Evolutionary conservation across 2,329 filamentous ascomycete genomes (phyloP).

Genomic region (Stachybotrys echinatus): DNA sequence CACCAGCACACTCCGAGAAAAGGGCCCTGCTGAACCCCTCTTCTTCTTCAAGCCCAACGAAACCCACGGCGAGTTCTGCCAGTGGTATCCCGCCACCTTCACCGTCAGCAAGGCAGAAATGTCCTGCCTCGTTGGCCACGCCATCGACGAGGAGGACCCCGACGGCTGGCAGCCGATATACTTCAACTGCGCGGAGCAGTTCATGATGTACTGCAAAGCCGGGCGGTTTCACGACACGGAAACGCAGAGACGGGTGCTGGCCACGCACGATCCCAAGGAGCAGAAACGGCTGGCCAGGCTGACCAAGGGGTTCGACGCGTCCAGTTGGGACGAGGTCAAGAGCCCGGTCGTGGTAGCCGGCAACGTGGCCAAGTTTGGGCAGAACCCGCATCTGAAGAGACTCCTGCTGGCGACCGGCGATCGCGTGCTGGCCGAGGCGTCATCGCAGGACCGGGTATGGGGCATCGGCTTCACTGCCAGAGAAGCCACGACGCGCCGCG

Average conservation of each 20-base stretch:
- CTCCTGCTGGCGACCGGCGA: slow-evolving; percentile 24
- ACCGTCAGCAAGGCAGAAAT: slow-evolving; percentile 20
- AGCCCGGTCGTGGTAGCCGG: slow-evolving; percentile 22
- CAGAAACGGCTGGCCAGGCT: slow-evolving; percentile 22
- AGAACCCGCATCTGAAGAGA: slow-evolving; percentile 18
- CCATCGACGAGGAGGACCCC: slow-evolving; percentile 9
- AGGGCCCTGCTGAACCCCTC: slow-evolving; percentile 3
- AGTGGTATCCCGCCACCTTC: slow-evolving; percentile 26
- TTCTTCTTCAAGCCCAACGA: slow-evolving; percentile 26
- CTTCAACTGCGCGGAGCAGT: slow-evolving; percentile 32
- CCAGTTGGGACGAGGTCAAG: slow-evolving; percentile 24
- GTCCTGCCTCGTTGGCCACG: slow-evolving; percentile 17
- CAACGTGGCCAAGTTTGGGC: slow-evolving; percentile 26
- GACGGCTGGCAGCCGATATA: slow-evolving; percentile 12
- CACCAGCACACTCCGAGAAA: too few relatives aligned
- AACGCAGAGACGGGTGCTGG: slow-evolving; percentile 16
- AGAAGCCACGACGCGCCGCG: slow-evolving; percentile 17
- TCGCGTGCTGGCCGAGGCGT: slow-evolving; percentile 23
- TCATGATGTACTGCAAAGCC: slow-evolving; percentile 38
- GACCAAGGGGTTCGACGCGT: slow-evolving; percentile 18
- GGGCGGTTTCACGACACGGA: slow-evolving; percentile 23
- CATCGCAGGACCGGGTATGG: slow-evolving; percentile 24
- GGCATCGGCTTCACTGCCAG: slow-evolving; percentile 25
- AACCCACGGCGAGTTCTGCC: slow-evolving; percentile 26
- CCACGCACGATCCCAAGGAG: slow-evolving; percentile 17